Percentiles rank a stretch among this genome's conserved stretches.
These are phyloP conservation scores for Xylariaceae sp. DNA, from an alignment of 2,329 filamentous ascomycete genomes.

Conservation along the genomic window DNA sequence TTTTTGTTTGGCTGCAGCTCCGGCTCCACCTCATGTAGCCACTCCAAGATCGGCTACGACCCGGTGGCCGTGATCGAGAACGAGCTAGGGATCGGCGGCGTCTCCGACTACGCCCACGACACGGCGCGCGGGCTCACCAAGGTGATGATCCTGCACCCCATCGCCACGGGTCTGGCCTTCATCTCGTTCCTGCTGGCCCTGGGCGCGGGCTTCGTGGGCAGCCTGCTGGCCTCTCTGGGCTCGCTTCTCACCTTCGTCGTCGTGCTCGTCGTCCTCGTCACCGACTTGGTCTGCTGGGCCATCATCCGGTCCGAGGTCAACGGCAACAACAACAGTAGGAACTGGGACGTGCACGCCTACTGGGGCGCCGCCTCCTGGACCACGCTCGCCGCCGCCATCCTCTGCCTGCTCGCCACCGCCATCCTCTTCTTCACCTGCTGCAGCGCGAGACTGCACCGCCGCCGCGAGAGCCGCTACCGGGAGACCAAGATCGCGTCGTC, in stretches of 20 bases:
- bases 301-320: conserved; percentile 27
- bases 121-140: conserved; percentile 36
- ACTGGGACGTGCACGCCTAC: conserved; percentile 34
- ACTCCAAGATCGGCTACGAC: conserved; percentile 25
- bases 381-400: conserved; percentile 49
- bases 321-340: conserved; percentile 39
- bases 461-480: conserved; percentile 26
- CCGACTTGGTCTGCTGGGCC: conserved; percentile 40
- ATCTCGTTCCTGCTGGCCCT: conserved; percentile 41
- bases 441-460: conserved; percentile 40
- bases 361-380: conserved; percentile 56
- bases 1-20: conserved; percentile 12
- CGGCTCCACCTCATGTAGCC: conserved; percentile 21
- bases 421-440: conserved; percentile 59
- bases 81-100: conserved; percentile 21
- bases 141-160: conserved; percentile 39
- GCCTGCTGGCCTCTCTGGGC: conserved; percentile 35
- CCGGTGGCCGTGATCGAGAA: conserved; percentile 19
- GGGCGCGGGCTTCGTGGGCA: conserved; percentile 38
- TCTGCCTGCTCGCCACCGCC: conserved; percentile 48
- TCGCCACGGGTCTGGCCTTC: conserved; percentile 34
- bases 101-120: conserved; percentile 33
- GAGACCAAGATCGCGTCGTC: conserved; percentile 7
- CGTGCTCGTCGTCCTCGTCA: conserved; percentile 37
- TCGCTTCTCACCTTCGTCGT: conserved; percentile 38